Conservation (phyloP, 1,139 yeast species). For the Scheffersomyces insectosa region DNA sequence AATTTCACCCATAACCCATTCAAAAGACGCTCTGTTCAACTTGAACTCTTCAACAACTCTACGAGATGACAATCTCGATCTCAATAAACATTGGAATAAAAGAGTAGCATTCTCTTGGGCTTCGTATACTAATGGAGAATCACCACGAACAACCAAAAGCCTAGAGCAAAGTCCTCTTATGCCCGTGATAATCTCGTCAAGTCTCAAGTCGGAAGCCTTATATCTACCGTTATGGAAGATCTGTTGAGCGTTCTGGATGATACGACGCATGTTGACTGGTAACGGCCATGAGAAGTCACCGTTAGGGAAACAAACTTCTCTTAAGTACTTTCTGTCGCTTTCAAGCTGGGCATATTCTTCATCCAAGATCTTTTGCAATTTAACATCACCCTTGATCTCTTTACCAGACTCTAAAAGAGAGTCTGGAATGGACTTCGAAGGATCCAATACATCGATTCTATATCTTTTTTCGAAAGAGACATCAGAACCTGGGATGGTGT, state of each 20-base stretch:
- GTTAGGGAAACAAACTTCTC: slow-evolving; percentile 79
- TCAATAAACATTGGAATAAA: slow-evolving; percentile 84
- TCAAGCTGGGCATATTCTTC: slow-evolving; percentile 78
- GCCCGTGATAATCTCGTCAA: slow-evolving; percentile 74
- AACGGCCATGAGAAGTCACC: slow-evolving; percentile 98
- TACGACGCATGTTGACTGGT: slow-evolving; percentile 96
- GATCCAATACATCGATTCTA: slow-evolving; percentile 83
- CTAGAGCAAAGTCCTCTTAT: slow-evolving; percentile 71
- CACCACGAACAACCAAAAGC: slow-evolving; percentile 81
- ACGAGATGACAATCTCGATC: slow-evolving; percentile 89
- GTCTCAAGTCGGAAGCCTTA: slow-evolving; percentile 85
- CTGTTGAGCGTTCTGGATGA: slow-evolving; percentile 95
- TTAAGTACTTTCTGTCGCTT: slow-evolving; percentile 75
- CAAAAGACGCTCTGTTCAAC: slow-evolving; percentile 81
- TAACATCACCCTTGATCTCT: slow-evolving; percentile 88
- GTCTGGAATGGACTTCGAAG: slow-evolving; percentile 62
- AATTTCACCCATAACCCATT: slow-evolving; percentile 94
- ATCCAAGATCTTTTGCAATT: slow-evolving; percentile 77
- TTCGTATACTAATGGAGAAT: slow-evolving; percentile 67
- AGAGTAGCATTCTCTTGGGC: slow-evolving; percentile 93
- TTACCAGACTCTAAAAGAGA: slow-evolving; percentile 83
- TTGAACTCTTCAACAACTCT: slow-evolving; percentile 91
- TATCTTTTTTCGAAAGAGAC: slow-evolving; percentile 79
- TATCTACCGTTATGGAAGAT: slow-evolving; percentile 92
- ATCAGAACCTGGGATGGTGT: slow-evolving; percentile 93